Percentiles rank a stretch among this genome's conserved stretches.
These are phyloP conservation scores for Diplodia sapinea DNA, from an alignment of 2,329 filamentous ascomycete genomes.

Conservation along the genomic window DNA sequence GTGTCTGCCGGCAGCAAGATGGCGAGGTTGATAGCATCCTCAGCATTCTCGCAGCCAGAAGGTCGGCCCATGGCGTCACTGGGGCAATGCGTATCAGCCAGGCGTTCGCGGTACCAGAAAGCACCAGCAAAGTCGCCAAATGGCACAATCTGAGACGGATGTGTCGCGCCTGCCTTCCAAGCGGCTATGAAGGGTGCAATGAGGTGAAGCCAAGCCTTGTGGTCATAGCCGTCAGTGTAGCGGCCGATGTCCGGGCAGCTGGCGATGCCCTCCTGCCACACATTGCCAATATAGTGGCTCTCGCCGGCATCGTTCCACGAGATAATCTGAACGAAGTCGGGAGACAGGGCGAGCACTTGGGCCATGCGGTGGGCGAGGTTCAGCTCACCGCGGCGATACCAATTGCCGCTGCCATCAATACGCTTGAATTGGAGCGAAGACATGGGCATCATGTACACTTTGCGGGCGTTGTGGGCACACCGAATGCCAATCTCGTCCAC, in stretches of 20 bases:
- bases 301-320: constrained; percentile 53
- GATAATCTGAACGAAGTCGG: constrained; percentile 49
- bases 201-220: constrained; percentile 46
- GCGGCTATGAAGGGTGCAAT: constrained; percentile 47
- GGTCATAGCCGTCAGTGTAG: constrained; percentile 44
- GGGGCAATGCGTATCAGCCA: constrained; percentile 20
- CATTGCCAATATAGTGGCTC: constrained; percentile 50
- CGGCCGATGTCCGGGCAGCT: constrained; percentile 36
- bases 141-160: constrained; percentile 19
- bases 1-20: constrained; percentile 20
- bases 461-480: constrained; percentile 40
- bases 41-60: constrained; percentile 18
- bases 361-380: constrained; percentile 44
- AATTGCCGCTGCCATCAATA: constrained; percentile 41
- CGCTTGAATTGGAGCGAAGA: constrained; percentile 51
- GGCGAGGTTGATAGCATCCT: constrained; percentile 29
- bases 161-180: constrained; percentile 44
- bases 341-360: constrained; percentile 42
- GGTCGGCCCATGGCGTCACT: constrained; percentile 26
- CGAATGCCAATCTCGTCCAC: constrained; percentile 42
- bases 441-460: constrained; percentile 48
- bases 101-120: constrained; percentile 29
- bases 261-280: constrained; percentile 44
- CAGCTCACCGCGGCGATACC: constrained; percentile 48
- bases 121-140: constrained; percentile 25